A percentile compares a stretch with the other conserved stretches of the same genome.
phyloP scores from a whole-genome alignment of 2,329 filamentous ascomycete genomes.

The Sporothrix mexicana region DNA sequence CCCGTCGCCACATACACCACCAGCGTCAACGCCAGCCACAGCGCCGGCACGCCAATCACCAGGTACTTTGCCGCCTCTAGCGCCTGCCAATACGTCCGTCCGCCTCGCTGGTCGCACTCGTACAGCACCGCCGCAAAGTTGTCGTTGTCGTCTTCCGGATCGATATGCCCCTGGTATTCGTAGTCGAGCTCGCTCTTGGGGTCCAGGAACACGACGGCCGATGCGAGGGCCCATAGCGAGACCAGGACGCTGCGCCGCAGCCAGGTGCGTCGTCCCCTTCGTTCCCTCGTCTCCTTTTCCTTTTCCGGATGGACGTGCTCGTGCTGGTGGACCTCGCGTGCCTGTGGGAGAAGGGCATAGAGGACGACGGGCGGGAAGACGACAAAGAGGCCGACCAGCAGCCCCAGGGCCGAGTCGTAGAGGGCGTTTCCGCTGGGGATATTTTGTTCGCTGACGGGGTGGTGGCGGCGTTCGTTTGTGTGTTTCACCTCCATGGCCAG shows the following conservation, averaged over 20 bases:
- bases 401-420: constrained; percentile 38
- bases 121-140: constrained; percentile 16
- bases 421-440: constrained; percentile 35
- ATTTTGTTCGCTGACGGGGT: not conserved
- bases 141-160: constrained; percentile 21
- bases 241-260: constrained; percentile 34
- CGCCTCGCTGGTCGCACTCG: constrained; percentile 37
- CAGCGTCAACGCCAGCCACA: constrained; percentile 36
- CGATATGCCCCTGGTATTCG: constrained; percentile 18
- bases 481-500: constrained; percentile 27
- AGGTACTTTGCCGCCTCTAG: constrained; percentile 34
- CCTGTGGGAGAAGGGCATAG: constrained; percentile 34
- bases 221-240: constrained; percentile 34
- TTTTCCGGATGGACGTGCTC: not conserved
- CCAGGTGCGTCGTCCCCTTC: constrained; percentile 33
- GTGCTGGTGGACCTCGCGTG: constrained; percentile 9
- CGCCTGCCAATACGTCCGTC: constrained; percentile 34
- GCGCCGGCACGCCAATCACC: constrained; percentile 35
- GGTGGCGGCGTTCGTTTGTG: constrained; percentile 1
- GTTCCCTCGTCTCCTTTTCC: too few relatives aligned
- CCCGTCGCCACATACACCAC: not conserved
- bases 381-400: constrained; percentile 33
- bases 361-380: constrained; percentile 35
- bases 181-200: constrained; percentile 37
- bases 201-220: constrained; percentile 33